Percentiles rank a stretch among this genome's conserved stretches.
These are phyloP conservation scores for Leccinum broughii DNA, from an alignment of 768 basidiomycete genomes.

Conservation along the genomic window DNA sequence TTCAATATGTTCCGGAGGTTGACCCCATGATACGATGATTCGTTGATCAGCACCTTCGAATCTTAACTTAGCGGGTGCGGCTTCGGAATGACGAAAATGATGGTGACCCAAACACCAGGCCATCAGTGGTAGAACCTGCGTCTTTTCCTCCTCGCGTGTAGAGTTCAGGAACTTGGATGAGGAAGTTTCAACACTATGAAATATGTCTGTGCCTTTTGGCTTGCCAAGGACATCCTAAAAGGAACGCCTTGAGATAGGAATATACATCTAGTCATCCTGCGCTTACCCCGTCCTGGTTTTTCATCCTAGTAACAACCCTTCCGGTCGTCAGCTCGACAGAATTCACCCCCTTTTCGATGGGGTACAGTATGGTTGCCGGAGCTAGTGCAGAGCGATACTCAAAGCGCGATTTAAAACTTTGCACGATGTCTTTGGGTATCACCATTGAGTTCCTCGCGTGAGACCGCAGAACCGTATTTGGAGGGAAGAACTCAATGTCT, in stretches of 20 bases:
- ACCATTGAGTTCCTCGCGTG: background rate
- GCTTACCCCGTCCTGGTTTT: slow-evolving; percentile 25
- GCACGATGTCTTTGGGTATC: slow-evolving; percentile 24
- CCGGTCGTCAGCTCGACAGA: slow-evolving; percentile 7
- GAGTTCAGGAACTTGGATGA: slow-evolving; percentile 29
- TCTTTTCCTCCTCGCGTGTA: slow-evolving; percentile 8
- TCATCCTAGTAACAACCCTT: slow-evolving; percentile 22
- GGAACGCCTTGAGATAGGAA: slow-evolving; percentile 6
- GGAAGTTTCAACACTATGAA: slow-evolving; percentile 29
- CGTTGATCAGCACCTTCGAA: slow-evolving; percentile 11
- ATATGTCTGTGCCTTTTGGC: background rate
- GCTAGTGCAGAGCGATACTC: background rate
- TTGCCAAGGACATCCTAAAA: slow-evolving; percentile 5
- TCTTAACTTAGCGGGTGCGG: slow-evolving; percentile 12
- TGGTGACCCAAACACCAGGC: slow-evolving; percentile 32
- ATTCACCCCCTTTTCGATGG: background rate
- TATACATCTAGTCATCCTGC: background rate
- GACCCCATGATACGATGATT: slow-evolving; percentile 14
- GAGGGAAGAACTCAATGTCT: slow-evolving; percentile 19
- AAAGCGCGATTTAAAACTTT: background rate
- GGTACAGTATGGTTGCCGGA: slow-evolving; percentile 6
- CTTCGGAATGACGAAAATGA: slow-evolving; percentile 14
- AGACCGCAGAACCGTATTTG: background rate
- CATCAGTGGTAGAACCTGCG: slow-evolving; percentile 18
- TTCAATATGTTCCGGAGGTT: slow-evolving; percentile 8